A percentile compares a stretch with the other conserved stretches of the same genome.
These are phyloP conservation scores for Metarhizium rileyi DNA, from an alignment of 2,329 filamentous ascomycete genomes.

Conservation along the genomic window DNA sequence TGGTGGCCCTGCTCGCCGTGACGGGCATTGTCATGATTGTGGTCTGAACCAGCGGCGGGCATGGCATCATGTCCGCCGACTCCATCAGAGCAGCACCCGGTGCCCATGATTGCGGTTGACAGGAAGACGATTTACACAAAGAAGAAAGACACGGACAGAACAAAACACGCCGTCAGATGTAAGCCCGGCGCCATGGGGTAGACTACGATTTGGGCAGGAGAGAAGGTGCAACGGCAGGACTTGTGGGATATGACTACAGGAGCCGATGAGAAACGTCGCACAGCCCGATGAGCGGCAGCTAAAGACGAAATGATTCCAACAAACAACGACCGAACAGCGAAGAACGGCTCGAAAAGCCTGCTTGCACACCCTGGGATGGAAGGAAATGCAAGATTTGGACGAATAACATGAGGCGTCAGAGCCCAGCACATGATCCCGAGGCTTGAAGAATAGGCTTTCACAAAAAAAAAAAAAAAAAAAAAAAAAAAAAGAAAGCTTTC, in stretches of 20 bases:
- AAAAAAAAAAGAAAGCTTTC: too few relatives aligned
- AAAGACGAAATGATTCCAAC: neutral
- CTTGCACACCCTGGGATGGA: too few relatives aligned
- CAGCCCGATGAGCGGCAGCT: neutral
- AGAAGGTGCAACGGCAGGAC: neutral
- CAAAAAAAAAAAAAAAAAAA: too few relatives aligned
- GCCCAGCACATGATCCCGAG: neutral
- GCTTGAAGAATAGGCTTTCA: neutral
- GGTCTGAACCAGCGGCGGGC: neutral
- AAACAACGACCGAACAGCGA: too few relatives aligned
- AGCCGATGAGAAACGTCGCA: too few relatives aligned
- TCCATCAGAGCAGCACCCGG: conserved; percentile 8
- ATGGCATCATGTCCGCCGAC: neutral
- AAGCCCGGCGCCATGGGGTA: neutral
- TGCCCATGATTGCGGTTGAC: conserved; percentile 6
- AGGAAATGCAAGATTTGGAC: too few relatives aligned
- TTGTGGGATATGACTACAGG: neutral
- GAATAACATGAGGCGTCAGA: neutral
- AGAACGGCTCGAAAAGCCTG: too few relatives aligned
- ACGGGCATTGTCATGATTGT: neutral
- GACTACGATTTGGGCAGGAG: neutral
- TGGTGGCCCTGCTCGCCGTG: neutral
- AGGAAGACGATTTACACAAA: neutral
- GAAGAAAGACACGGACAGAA: neutral
- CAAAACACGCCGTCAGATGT: neutral